phyloP scores from a whole-genome alignment of 306 rosid genomes.

The Coriaria nepalensis region DNA sequence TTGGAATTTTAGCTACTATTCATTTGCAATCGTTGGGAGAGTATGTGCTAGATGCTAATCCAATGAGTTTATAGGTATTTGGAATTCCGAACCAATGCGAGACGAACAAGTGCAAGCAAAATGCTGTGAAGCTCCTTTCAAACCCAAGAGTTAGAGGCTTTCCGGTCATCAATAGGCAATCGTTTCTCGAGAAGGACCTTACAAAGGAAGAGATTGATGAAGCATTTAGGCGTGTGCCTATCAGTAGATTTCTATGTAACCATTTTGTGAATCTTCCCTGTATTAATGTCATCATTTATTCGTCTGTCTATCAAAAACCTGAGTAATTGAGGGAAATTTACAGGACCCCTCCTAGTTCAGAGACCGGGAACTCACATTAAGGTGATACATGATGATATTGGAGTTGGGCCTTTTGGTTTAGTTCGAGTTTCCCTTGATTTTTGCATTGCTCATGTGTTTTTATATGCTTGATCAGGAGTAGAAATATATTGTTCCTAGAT shows the following conservation, averaged over 20 bases:
- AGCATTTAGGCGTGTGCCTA: conserved; percentile 86
- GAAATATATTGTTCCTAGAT: conserved; percentile 71
- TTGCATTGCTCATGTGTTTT: conserved; percentile 9
- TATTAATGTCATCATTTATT: no score
- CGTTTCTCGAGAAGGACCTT: conserved; percentile 92
- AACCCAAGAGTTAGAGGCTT: conserved; percentile 92
- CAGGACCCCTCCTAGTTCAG: no score
- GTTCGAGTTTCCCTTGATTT: conserved; percentile 6
- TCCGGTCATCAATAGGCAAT: conserved; percentile 71
- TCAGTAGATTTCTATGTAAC: conserved; percentile 31
- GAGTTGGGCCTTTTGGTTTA: conserved; percentile 3
- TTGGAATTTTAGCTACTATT: no score
- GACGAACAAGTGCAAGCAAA: conserved; percentile 95
- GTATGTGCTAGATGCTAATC: no score
- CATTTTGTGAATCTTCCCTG: no score
- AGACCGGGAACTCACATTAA: no score
- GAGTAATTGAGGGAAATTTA: no score
- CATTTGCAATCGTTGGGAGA: no score
- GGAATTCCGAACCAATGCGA: conserved; percentile 70
- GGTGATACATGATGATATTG: no score
- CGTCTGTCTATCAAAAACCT: no score
- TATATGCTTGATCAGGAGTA: conserved; percentile 19
- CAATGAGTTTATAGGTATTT: no score
- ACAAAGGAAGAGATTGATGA: conserved; percentile 97
- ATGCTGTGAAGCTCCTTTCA: conserved; percentile 79